Evolutionary conservation across 352 stramenopile genomes (phyloP).

Genomic region (Albugo candida): DNA sequence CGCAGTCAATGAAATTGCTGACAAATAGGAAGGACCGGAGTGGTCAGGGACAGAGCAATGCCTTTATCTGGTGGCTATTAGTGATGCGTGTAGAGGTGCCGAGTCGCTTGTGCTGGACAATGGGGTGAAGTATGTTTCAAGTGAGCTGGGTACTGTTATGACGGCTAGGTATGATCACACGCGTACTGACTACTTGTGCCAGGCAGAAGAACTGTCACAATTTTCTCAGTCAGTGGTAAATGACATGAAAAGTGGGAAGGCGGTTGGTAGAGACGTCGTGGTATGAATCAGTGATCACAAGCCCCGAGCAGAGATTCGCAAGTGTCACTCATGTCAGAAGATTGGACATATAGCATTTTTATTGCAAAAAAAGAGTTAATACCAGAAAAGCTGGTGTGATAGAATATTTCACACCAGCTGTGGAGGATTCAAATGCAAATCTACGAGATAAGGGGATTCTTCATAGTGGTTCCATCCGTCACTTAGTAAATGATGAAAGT

Average conservation of each 20-base stretch:
- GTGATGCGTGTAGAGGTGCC: neutral
- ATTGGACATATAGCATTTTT: no score
- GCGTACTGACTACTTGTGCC: slow-evolving; percentile 4
- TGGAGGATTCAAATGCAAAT: no score
- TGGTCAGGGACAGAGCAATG: slow-evolving; percentile 6
- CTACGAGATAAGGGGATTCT: no score
- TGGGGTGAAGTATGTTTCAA: slow-evolving; percentile 9
- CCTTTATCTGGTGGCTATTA: slow-evolving; percentile 7
- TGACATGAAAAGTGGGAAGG: no score
- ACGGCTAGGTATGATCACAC: slow-evolving; percentile 1
- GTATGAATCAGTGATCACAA: no score
- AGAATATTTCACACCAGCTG: no score
- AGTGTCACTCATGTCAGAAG: no score
- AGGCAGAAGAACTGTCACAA: slow-evolving; percentile 9
- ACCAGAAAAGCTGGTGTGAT: no score
- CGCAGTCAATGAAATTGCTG: slow-evolving; percentile 8
- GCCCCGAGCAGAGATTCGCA: no score
- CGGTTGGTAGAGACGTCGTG: no score
- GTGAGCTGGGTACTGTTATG: neutral
- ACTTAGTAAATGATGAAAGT: neutral
- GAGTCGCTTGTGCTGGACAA: slow-evolving; percentile 4
- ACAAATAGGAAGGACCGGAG: slow-evolving; percentile 2
- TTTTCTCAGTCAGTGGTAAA: slow-evolving; percentile 3
- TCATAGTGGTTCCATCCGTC: neutral
- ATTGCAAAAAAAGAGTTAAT: no score